Conservation (phyloP, 2,329 filamentous ascomycete species). For the Chrysoporthe austroafricana region DNA sequence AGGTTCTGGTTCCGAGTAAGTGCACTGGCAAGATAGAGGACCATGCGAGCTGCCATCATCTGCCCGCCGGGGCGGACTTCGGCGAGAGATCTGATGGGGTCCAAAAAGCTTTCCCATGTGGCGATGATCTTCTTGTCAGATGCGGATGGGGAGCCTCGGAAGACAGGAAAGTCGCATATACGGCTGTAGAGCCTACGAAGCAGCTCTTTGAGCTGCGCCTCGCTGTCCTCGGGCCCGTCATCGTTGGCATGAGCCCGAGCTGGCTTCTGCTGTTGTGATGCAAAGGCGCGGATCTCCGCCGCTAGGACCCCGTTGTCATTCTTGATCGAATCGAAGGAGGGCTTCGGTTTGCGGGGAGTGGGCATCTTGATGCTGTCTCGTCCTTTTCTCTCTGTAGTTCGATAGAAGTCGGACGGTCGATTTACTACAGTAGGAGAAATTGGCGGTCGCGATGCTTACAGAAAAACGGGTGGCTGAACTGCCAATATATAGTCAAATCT, state of each 20-base stretch:
- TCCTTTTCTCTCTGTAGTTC: background rate
- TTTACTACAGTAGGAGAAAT: background rate
- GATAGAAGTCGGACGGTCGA: background rate
- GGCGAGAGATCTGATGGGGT: slow-evolving; percentile 12
- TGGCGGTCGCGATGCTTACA: background rate
- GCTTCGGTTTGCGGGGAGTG: background rate
- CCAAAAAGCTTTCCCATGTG: slow-evolving; percentile 23
- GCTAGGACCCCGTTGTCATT: slow-evolving; percentile 7
- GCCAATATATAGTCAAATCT: background rate
- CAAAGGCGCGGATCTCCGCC: slow-evolving; percentile 2
- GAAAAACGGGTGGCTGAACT: background rate
- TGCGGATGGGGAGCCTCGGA: slow-evolving; percentile 44
- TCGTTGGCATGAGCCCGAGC: too few species aligned
- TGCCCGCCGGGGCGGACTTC: slow-evolving; percentile 10
- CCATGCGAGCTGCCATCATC: slow-evolving; percentile 23
- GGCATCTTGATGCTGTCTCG: background rate
- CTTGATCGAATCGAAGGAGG: background rate
- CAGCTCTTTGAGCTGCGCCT: background rate
- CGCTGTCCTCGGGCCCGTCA: background rate
- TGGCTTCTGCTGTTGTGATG: background rate
- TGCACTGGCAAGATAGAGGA: slow-evolving; percentile 17
- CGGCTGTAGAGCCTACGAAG: slow-evolving; percentile 8
- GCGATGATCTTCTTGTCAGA: slow-evolving; percentile 14
- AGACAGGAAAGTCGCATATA: slow-evolving; percentile 7
- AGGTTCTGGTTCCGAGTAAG: background rate